Evolutionary conservation across 1,139 yeast genomes (phyloP).

Genomic region (Hyphopichia burtonii): DNA sequence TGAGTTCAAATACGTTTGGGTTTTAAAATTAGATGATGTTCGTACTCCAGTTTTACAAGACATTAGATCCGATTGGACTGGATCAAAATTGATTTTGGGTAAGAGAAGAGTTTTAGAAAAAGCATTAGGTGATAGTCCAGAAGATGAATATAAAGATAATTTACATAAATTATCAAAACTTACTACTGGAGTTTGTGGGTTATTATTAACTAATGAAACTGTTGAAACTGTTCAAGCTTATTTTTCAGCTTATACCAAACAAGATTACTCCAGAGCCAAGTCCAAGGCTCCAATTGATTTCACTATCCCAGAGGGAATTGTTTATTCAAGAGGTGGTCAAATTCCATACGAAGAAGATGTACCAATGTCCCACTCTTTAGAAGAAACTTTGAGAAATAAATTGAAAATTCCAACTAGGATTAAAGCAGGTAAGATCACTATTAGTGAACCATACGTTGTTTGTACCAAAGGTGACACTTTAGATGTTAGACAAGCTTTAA

Average conservation of each 20-base stretch:
- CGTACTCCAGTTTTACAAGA: conserved; percentile 95
- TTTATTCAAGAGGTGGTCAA: conserved; percentile 95
- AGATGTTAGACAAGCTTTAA: conserved; percentile 88
- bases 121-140: conserved; percentile 83
- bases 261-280: conserved; percentile 90
- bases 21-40: conserved; percentile 83
- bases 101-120: conserved; percentile 91
- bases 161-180: conserved; percentile 63
- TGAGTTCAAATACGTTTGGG: conserved; percentile 75
- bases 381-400: conserved; percentile 84
- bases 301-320: conserved; percentile 82
- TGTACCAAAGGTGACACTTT: conserved; percentile 77
- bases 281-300: conserved; percentile 79
- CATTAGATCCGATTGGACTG: conserved; percentile 88
- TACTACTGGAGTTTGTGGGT: conserved; percentile 75
- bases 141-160: conserved; percentile 87
- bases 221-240: conserved; percentile 84
- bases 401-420: conserved; percentile 90
- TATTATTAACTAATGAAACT: conserved; percentile 82
- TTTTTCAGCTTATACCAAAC: conserved; percentile 72
- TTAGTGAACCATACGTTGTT: conserved; percentile 75
- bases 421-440: conserved; percentile 79
- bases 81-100: conserved; percentile 85
- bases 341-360: conserved; percentile 88
- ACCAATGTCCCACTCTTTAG: conserved; percentile 94